Base-by-base conservation (phyloP, 225 moss, liverwort and hornwort species). In the Physcomitrium patens region DNA sequence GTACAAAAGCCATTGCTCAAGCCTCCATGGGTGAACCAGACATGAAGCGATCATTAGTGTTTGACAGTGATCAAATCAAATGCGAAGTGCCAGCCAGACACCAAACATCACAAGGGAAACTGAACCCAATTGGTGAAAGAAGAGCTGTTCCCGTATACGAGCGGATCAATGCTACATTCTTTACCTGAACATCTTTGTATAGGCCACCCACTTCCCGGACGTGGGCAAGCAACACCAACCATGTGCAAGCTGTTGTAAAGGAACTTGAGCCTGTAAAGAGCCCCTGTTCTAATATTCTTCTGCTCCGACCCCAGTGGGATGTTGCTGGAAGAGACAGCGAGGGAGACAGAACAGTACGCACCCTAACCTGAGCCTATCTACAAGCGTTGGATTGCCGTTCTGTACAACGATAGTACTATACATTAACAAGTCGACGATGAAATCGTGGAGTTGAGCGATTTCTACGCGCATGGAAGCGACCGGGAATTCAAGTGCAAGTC, bases 401-500 rank as follows among this genome's bases (percentile, higher is more conserved):
- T 80, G 67, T 83, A 86, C 82, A 86, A 37, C 26, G 63, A 42
- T 43, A 61, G 69, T 37, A 37, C 31, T 55, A 58, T 67, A 20
- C 63, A 81, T 50, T 24, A 44, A 76, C 52, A 69, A 46, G n/a
- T 57, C 52, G 47, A 68, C 55, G 56, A 50, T 14, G 13, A 22
- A 12, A 44, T 6, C 18, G 24, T 27, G 19, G 43, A 56, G 56
- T 52, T 49, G 53, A 46, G 45, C 65, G 20, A 16, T 55, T 18
- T 73, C 73, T 67, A 67, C 61, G 46, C 57, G 51, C 74, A 74
- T 18, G 73, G 37, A 26, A 15, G 62, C 22, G 70, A 31, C 20
- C 31, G 60, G 53, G 52, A 49, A 46, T 57, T 86, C 83, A 86
- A 47, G 78, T 83, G 69, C 83, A 77, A 55, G 87, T 79, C 14